Conservation (phyloP, 1,139 yeast species). For the Pichia terricola region DNA sequence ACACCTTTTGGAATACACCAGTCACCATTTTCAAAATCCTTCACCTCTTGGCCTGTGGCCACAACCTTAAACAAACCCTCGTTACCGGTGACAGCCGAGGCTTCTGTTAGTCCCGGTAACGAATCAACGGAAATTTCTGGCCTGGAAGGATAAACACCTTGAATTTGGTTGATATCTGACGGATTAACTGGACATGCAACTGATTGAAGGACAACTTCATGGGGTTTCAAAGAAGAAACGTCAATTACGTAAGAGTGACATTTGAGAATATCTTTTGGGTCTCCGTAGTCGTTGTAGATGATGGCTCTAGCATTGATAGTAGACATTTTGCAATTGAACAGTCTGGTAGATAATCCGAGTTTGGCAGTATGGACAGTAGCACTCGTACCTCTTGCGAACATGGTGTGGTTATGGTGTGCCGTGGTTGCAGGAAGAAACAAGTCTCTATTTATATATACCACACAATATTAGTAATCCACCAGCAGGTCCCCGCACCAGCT, state of each 20-base stretch:
- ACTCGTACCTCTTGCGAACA: too few species aligned
- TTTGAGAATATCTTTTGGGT: constrained; percentile 45
- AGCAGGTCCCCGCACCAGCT: too few species aligned
- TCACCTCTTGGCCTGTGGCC: constrained; percentile 52
- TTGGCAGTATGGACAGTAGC: too few species aligned
- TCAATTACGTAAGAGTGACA: constrained; percentile 46
- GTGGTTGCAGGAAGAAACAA: too few species aligned
- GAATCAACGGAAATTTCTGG: constrained; percentile 47
- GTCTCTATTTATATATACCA: too few species aligned
- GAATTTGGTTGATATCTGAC: constrained; percentile 81
- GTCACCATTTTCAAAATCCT: constrained; percentile 56
- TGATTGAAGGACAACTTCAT: constrained; percentile 47
- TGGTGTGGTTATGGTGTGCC: too few species aligned
- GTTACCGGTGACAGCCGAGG: constrained; percentile 79
- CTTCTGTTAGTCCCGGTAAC: constrained; percentile 42
- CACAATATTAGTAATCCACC: too few species aligned
- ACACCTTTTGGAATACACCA: constrained; percentile 85
- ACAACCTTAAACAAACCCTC: constrained; percentile 87
- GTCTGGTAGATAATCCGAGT: too few species aligned
- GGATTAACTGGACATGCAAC: constrained; percentile 92
- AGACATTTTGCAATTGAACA: neutral
- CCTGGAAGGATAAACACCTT: constrained; percentile 87
- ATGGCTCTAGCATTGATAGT: constrained; percentile 39
- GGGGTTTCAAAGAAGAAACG: constrained; percentile 25
- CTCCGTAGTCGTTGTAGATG: constrained; percentile 49